Conservation (phyloP, 192 early-diverging fungal genomes). For the Backusella tuberculispora region DNA sequence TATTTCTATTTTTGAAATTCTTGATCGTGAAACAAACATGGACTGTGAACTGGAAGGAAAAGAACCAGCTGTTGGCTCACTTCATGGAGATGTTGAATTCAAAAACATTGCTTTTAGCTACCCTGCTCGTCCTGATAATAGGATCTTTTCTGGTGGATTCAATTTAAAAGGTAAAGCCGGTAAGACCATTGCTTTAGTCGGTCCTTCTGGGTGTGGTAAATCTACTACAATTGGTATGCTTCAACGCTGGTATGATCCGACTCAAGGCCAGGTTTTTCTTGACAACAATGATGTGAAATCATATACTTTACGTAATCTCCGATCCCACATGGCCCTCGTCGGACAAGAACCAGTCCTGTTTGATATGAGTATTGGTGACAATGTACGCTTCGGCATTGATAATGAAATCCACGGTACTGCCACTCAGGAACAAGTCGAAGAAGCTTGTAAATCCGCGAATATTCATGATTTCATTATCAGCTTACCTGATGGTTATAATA, state of each 20-base stretch:
- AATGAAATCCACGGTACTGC: constrained; percentile 32
- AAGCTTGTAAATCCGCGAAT: constrained; percentile 58
- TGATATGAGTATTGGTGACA: constrained; percentile 85
- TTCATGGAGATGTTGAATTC: constrained; percentile 45
- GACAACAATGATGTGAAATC: constrained; percentile 62
- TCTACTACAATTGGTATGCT: constrained; percentile 65
- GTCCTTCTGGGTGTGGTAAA: constrained; percentile 87
- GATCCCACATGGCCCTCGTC: constrained; percentile 82
- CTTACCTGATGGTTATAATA: constrained; percentile 66
- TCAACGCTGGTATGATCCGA: constrained; percentile 83
- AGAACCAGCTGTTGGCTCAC: constrained; percentile 23
- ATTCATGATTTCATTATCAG: constrained; percentile 63
- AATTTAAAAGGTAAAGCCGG: constrained; percentile 63
- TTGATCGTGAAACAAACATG: constrained; percentile 76
- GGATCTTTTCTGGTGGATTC: constrained; percentile 46
- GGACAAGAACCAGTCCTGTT: constrained; percentile 93
- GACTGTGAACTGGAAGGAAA: constrained; percentile 54
- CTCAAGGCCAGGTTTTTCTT: constrained; percentile 60
- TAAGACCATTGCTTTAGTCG: constrained; percentile 84
- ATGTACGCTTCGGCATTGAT: constrained; percentile 78
- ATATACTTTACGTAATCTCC: constrained; percentile 70
- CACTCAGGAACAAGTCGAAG: constrained; percentile 62
- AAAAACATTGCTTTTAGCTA: constrained; percentile 63
- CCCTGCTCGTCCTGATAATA: constrained; percentile 63
- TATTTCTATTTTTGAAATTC: constrained; percentile 65